Conservation (phyloP, 495 filamentous ascomycete genomes). For the Penicillium crystallinum region DNA sequence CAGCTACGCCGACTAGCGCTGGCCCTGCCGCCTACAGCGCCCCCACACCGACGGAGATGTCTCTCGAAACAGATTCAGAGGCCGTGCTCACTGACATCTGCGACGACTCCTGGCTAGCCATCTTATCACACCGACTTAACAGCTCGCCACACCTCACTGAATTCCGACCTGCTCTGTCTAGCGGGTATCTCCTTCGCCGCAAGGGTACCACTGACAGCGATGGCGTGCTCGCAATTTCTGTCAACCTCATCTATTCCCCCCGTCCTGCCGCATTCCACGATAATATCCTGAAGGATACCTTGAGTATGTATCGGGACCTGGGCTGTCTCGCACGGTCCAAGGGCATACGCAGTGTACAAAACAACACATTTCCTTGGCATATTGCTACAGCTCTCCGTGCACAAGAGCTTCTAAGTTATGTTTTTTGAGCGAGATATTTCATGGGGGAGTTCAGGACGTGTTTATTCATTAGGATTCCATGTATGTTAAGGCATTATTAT, state of each 20-base stretch:
- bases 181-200: conserved; percentile 74
- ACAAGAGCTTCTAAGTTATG: conserved; percentile 43
- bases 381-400: conserved; percentile 71
- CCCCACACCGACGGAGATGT: conserved; percentile 52
- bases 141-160: conserved; percentile 59
- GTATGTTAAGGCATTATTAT: not conserved
- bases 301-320: conserved; percentile 72
- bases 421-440: conserved; percentile 23
- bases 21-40: conserved; percentile 34
- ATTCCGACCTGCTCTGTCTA: conserved; percentile 58
- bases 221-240: conserved; percentile 56
- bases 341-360: conserved; percentile 57
- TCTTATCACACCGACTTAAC: conserved; percentile 67
- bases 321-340: conserved; percentile 65
- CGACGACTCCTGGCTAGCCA: conserved; percentile 77
- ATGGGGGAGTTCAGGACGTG: not conserved
- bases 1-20: conserved; percentile 24
- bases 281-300: conserved; percentile 60
- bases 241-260: conserved; percentile 59
- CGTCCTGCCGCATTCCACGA: conserved; percentile 47
- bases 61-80: conserved; percentile 61
- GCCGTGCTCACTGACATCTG: conserved; percentile 68
- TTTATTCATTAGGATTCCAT: conserved; percentile 3
- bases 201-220: conserved; percentile 57
- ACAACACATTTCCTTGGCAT: conserved; percentile 76